Percentiles rank a stretch among this genome's conserved stretches.
Conservation (phyloP, 768 basidiomycete species). For the Gloeopeniophorella convolvens region DNA sequence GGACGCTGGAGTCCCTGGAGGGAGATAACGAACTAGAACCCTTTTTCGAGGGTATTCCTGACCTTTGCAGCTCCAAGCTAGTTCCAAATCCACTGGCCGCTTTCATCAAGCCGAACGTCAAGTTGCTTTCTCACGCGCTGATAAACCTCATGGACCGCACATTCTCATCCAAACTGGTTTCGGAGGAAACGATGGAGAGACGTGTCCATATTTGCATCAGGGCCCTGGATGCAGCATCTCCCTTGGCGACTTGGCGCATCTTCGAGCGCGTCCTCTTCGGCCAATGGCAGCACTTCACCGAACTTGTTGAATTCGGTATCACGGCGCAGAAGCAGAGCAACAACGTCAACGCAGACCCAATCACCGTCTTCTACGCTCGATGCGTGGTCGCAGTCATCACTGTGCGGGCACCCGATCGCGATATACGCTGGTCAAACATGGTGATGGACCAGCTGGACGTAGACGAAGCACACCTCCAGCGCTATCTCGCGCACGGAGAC, state of each 20-base stretch:
- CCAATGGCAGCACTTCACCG: background rate
- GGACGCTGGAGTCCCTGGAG: background rate
- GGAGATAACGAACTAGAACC: background rate
- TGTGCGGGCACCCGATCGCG: background rate
- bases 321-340: too few relatives aligned
- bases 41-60: background rate
- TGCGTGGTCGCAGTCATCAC: background rate
- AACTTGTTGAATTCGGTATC: background rate
- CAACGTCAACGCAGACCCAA: too few relatives aligned
- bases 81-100: background rate
- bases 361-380: background rate
- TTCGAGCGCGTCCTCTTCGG: background rate
- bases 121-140: background rate
- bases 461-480: background rate
- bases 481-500: background rate
- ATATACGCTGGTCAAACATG: slow-evolving; percentile 3
- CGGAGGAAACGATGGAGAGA: background rate
- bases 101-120: background rate
- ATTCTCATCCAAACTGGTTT: background rate
- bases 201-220: background rate
- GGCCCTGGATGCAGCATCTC: background rate
- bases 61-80: background rate
- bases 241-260: background rate
- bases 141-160: background rate
- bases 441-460: background rate